These are phyloP conservation scores for Peronospora destructor DNA, from an alignment of 352 stramenopile species.

Conservation along the genomic window DNA sequence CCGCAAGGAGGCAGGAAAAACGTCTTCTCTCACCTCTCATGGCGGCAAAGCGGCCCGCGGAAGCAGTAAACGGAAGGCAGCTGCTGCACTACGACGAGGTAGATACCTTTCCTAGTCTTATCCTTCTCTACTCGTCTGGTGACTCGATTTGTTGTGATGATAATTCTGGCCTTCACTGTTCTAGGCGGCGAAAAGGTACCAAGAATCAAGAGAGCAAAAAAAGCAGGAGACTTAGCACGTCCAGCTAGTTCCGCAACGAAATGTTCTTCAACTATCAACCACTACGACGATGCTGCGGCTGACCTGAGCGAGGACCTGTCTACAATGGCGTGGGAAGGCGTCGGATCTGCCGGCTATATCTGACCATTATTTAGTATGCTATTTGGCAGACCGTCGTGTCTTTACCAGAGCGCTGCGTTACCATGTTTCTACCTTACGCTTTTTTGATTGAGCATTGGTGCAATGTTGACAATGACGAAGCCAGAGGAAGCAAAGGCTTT, in stretches of 20 bases:
- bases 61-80: conserved; percentile 25
- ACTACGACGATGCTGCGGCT: conserved; percentile 47
- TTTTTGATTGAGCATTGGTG: conserved; percentile 1
- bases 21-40: not conserved
- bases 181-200: conserved; percentile 12
- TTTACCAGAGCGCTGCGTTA: not conserved
- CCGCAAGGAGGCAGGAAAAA: conserved; percentile 7
- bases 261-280: conserved; percentile 31
- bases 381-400: conserved; percentile 9
- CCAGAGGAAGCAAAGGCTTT: conserved; percentile 87
- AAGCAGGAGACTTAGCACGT: conserved; percentile 18
- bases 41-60: conserved; percentile 17
- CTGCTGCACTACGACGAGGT: conserved; percentile 26
- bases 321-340: conserved; percentile 68
- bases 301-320: conserved; percentile 50
- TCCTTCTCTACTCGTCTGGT: not conserved
- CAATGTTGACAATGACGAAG: conserved; percentile 37
- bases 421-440: not conserved
- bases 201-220: conserved; percentile 26
- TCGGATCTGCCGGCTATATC: conserved; percentile 56
- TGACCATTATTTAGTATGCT: conserved; percentile 30
- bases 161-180: conserved; percentile 7
- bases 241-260: conserved; percentile 29
- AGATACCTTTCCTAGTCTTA: not conserved
- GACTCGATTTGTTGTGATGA: conserved; percentile 4